phyloP scores from a whole-genome alignment of 768 basidiomycete species.

The Lentinus brumalis region DNA sequence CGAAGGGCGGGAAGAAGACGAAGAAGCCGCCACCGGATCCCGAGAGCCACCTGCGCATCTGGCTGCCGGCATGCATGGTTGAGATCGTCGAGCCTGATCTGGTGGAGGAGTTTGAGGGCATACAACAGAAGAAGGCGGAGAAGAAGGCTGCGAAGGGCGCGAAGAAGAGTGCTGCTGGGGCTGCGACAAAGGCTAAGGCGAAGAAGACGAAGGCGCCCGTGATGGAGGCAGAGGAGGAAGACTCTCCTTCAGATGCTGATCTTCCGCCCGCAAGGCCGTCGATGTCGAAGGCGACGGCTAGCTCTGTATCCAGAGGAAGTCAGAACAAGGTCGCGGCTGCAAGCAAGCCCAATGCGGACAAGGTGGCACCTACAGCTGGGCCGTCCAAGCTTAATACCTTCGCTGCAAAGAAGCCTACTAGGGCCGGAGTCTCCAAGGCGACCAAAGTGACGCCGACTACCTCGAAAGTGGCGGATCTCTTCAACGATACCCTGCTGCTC shows the following conservation, averaged over 20 bases:
- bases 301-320: neutral
- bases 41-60: conserved; percentile 60
- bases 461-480: conserved; percentile 16
- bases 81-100: conserved; percentile 64
- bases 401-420: conserved; percentile 3
- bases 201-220: neutral
- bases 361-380: neutral
- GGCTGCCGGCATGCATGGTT: conserved; percentile 86
- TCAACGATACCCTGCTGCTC: conserved; percentile 7
- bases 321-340: neutral
- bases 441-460: conserved; percentile 1
- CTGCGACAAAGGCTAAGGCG: conserved; percentile 21
- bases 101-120: conserved; percentile 60
- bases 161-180: conserved; percentile 4
- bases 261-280: neutral
- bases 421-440: neutral
- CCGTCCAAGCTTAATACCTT: neutral
- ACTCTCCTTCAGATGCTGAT: neutral
- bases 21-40: conserved; percentile 52
- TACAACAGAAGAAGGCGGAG: conserved; percentile 46
- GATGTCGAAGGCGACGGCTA: neutral
- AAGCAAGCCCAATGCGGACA: neutral
- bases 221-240: conserved; percentile 8
- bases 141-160: conserved; percentile 41
- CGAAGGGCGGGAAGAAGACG: conserved; percentile 34